Evolutionary conservation across 2,329 filamentous ascomycete genomes (phyloP).

Genomic region (Cladosporium austrohemisphaericum): DNA sequence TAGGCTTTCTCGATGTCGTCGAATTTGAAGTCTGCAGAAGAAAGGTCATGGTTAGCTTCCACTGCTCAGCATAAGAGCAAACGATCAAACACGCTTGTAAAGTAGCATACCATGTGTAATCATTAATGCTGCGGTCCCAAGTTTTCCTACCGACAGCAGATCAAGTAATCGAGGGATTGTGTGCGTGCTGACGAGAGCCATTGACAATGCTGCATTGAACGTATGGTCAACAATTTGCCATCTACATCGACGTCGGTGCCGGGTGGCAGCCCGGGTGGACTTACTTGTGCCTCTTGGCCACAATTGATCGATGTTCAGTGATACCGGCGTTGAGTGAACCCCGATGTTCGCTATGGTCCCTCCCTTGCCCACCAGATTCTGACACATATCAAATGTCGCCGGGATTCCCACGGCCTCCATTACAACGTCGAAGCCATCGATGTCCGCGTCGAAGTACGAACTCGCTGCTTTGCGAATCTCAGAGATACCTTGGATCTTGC

Average conservation of each 20-base stretch:
- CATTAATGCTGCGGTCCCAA: constrained; percentile 24
- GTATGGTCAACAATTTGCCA: not conserved
- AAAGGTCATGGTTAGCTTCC: not conserved
- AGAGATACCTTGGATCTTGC: constrained; percentile 37
- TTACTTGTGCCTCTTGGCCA: constrained; percentile 54
- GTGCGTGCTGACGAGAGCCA: constrained; percentile 26
- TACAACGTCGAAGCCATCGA: constrained; percentile 54
- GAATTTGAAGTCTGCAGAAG: constrained; percentile 25
- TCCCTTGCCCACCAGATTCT: constrained; percentile 52
- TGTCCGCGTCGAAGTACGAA: constrained; percentile 42
- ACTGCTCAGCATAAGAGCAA: too few relatives aligned
- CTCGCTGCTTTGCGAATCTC: constrained; percentile 40
- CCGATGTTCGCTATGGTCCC: constrained; percentile 57
- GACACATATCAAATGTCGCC: constrained; percentile 51
- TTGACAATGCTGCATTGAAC: constrained; percentile 18
- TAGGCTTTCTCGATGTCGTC: constrained; percentile 27
- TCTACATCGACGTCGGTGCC: not conserved
- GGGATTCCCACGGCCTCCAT: constrained; percentile 57
- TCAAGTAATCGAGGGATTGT: constrained; percentile 27
- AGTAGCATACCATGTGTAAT: constrained; percentile 24
- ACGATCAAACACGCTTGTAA: too few relatives aligned
- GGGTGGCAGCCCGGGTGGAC: too few relatives aligned
- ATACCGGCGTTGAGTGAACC: constrained; percentile 53
- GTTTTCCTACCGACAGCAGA: constrained; percentile 23
- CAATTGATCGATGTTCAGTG: constrained; percentile 51